Conservation (phyloP, 768 basidiomycete species). For the Neoboletus subvelutipes region DNA sequence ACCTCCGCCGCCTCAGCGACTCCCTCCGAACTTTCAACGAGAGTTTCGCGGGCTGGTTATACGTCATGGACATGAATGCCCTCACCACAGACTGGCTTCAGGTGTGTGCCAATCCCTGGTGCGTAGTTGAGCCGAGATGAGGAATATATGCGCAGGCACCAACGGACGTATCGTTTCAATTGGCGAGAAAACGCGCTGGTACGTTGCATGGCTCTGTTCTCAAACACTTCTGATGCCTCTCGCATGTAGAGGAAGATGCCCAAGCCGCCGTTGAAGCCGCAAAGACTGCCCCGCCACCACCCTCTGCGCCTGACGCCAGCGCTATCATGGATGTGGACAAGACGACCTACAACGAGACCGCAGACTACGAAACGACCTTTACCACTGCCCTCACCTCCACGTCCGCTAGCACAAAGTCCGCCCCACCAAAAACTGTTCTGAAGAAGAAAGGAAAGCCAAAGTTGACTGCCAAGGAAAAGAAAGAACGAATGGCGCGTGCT, state of each 20-base stretch:
- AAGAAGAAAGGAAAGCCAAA: constrained; percentile 63
- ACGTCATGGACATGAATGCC: constrained; percentile 92
- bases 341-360: constrained; percentile 30
- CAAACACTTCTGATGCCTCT: neutral
- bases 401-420: constrained; percentile 38
- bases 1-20: constrained; percentile 67
- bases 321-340: constrained; percentile 29
- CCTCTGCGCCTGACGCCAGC: constrained; percentile 9
- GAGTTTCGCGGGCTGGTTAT: constrained; percentile 87
- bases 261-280: constrained; percentile 51
- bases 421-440: constrained; percentile 41
- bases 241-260: constrained; percentile 58
- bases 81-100: constrained; percentile 93
- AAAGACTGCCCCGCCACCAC: constrained; percentile 39
- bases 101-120: constrained; percentile 36
- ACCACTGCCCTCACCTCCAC: constrained; percentile 26
- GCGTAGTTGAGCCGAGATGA: neutral
- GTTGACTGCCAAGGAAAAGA: constrained; percentile 77
- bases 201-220: constrained; percentile 6
- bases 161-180: constrained; percentile 53
- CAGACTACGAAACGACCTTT: constrained; percentile 37
- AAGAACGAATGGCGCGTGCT: constrained; percentile 65
- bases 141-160: constrained; percentile 46
- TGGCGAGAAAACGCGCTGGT: constrained; percentile 66
- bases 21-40: constrained; percentile 88